These are phyloP conservation scores for Cucurbita maxima DNA, from an alignment of 306 rosid species.

Conservation along the genomic window DNA sequence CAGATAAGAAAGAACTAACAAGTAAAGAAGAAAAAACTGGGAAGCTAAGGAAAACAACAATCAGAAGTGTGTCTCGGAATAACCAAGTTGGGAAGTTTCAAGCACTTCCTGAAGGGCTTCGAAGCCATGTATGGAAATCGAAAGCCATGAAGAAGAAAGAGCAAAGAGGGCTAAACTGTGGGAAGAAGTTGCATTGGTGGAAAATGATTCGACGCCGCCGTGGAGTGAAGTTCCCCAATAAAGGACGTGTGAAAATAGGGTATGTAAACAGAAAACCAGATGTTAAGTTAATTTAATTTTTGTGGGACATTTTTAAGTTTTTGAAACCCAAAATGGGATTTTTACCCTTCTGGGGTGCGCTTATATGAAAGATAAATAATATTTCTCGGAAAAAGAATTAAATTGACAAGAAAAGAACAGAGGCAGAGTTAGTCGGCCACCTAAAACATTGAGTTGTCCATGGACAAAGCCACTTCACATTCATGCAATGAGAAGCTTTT, in stretches of 20 bases:
- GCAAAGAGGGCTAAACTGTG: conserved; percentile 2
- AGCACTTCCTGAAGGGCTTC: conserved; percentile 39
- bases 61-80: conserved; percentile 7
- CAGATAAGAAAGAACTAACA: conserved; percentile 3
- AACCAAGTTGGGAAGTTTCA: conserved; percentile 41
- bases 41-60: conserved; percentile 12
- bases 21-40: neutral
- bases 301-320: neutral
- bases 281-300: neutral
- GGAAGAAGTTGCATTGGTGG: conserved; percentile 41
- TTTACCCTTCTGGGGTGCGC: neutral
- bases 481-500: conserved; percentile 38
- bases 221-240: conserved; percentile 32
- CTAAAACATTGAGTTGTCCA: conserved; percentile 28
- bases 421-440: neutral
- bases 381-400: neutral
- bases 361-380: neutral
- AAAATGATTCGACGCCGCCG: conserved; percentile 14
- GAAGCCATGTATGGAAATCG: conserved; percentile 28
- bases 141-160: conserved; percentile 20
- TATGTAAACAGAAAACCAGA: conserved; percentile 22
- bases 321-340: neutral
- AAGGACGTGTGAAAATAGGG: conserved; percentile 28
- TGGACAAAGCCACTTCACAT: neutral
- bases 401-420: neutral